Evolutionary conservation across 257 asterid genomes (phyloP), one percentile per base, ranked within the genome.

Genomic region (Salvia hispanica): DNA sequence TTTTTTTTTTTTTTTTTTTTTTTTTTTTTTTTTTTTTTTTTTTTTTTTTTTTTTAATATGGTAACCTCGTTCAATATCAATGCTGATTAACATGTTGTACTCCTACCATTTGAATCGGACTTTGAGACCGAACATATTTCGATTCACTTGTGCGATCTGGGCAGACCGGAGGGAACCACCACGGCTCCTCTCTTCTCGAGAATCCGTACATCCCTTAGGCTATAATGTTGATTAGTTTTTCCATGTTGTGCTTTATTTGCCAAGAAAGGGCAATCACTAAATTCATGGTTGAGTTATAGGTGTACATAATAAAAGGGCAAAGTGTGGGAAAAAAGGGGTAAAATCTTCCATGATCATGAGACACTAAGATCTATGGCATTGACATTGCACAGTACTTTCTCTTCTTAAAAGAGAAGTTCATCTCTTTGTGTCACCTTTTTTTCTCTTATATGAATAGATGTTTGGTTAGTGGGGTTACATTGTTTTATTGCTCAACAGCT

Each of bases 301-400:
- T 60, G 57, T 14, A 70, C 56, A 72, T 31, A 53, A 69, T 34
- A 67, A 72, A 62, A 60, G 72, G 65, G 67, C 54, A 73, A 73
- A 72, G 70, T 58, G 62, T 65, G 70, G 18, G 66, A 36, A 73
- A 75, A 63, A 48, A 72, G 46, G 57, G 65, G 28, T 10, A 44
- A 33, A 62, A 66, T 65, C 60, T 73, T 75, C 64, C 67, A 77
- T 71, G 85, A 79, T 81, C 61, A 77, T 78, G 86, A 72, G 83
- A 81, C 89, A 83, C 81, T 76, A 79, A 81, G 85, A 85, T 83
- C 84, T 73, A 76, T 46, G 75, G 86, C 85, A 69, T 87, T 87
- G 91, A 87, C 89, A 82, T 79, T 83, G 72, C 74, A 43, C 60
- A 57, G 47, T 67, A 62, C 71, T 80, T 83, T 81, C 43, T 64